A percentile compares a stretch with the other conserved stretches of the same genome.
These are phyloP conservation scores for Phialemonium atrogriseum DNA, from an alignment of 2,329 filamentous ascomycete genomes.

Conservation along the genomic window DNA sequence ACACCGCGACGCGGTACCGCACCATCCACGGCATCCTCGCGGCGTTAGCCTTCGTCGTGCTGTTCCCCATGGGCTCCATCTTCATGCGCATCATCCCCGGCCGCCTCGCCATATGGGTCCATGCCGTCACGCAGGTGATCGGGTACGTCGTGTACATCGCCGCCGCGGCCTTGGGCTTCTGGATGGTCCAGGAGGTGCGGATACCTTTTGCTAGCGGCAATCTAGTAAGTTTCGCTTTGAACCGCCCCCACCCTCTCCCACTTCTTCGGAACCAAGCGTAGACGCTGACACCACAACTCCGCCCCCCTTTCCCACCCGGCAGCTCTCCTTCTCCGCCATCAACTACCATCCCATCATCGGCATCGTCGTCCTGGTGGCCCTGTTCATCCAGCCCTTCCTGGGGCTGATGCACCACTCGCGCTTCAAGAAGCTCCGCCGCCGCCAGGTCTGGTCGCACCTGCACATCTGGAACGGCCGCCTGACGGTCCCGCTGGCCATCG, in stretches of 20 bases:
- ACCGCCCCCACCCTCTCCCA: not conserved
- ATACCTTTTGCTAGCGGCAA: constrained; percentile 19
- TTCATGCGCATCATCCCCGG: constrained; percentile 29
- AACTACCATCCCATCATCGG: constrained; percentile 40
- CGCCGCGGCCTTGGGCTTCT: constrained; percentile 33
- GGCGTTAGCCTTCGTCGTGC: constrained; percentile 28
- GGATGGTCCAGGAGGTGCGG: constrained; percentile 24
- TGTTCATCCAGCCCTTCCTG: constrained; percentile 32
- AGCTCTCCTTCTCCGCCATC: constrained; percentile 21
- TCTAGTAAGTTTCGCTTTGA: constrained; percentile 24
- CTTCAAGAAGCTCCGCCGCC: constrained; percentile 27
- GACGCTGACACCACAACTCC: too few relatives aligned
- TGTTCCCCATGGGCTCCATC: constrained; percentile 36
- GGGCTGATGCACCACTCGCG: constrained; percentile 32
- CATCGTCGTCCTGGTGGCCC: constrained; percentile 27
- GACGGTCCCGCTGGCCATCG: constrained; percentile 30
- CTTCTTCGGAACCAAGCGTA: too few relatives aligned
- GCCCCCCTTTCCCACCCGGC: too few relatives aligned
- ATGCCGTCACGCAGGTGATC: constrained; percentile 29
- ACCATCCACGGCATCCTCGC: constrained; percentile 32
- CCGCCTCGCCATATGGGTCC: constrained; percentile 25
- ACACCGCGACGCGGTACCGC: constrained; percentile 20
- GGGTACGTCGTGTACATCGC: constrained; percentile 28
- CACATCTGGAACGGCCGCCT: constrained; percentile 35
- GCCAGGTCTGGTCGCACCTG: constrained; percentile 31